Base-by-base conservation (phyloP, 2,329 filamentous ascomycete genomes). In the Ambrosiella cleistominuta region DNA sequence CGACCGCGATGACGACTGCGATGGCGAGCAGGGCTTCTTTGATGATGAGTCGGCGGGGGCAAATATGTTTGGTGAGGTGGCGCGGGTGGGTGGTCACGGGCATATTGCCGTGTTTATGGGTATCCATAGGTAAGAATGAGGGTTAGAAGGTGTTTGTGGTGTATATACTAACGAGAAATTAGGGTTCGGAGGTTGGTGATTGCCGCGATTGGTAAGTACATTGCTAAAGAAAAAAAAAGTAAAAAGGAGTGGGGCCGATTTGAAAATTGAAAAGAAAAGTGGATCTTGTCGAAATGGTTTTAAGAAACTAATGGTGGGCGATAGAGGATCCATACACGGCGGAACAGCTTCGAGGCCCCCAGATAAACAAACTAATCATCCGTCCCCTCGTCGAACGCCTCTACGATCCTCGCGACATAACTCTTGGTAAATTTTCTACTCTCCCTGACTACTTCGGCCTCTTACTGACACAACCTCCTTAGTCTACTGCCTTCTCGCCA, bases 401-500 rank as follows among this genome's bases (percentile, higher is more conserved):
- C 0, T 85, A 82, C 65, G 75, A 80, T 59, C 72, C 75, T 35
- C 71, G 79, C 38, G 81, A 85, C 68, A 74, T 81, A 36, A 83
- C 80, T 0, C 72, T 81, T 54, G 72, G 76, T 78, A 68, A 39
- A 69, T 51, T 44, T 17, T 40, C 39, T 36, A 35, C 39, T 35
- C 40, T 37, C 19, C 11, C 19, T 49, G 3, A n/a, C 7, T 15
- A 13, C 13, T 6, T 4, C 13, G 19, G 60, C 56, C 55, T 42
- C 8, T 40, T 44, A 49, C 47, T 47, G 39, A 62, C 44, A 17
- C 7, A 58, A 13, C 12, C 15, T 27, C 12, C 5, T 36, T 62
- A 80, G 81, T 86, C 0, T 87, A 86, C 66, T 86, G 83, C 66
- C 71, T 88, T 19, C 73, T 88, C 35, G 82, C 85, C 59, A 87